phyloP scores from a whole-genome alignment of 148 eudicot genomes.

The Amaranthus palmeri region DNA sequence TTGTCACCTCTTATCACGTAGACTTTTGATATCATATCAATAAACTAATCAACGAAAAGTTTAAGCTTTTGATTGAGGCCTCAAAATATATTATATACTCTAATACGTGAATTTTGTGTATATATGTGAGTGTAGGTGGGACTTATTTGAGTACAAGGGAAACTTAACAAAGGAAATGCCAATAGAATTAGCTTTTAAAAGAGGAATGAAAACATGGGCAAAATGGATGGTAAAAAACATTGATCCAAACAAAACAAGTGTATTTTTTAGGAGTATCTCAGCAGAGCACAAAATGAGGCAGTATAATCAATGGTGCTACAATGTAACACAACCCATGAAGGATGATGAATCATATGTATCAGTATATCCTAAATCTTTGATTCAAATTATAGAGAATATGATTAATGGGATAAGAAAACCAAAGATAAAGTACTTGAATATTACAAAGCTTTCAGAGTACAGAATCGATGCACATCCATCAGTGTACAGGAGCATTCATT shows the following conservation, averaged over 20 bases:
- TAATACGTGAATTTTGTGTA: too few species aligned
- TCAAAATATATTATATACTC: too few species aligned
- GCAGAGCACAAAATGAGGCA: conserved; percentile 11
- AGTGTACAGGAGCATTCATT: conserved; percentile 4
- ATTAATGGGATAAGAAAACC: not conserved
- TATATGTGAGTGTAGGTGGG: conserved; percentile 33
- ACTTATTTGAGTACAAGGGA: conserved; percentile 28
- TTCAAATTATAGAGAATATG: conserved; percentile 24
- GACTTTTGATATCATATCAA: too few species aligned
- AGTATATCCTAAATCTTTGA: conserved; percentile 2
- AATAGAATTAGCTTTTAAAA: conserved; percentile 24
- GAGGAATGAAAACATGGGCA: conserved; percentile 44
- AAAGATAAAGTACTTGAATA: conserved; percentile 29
- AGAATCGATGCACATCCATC: conserved; percentile 37
- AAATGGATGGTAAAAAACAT: conserved; percentile 3
- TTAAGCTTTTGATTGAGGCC: too few species aligned
- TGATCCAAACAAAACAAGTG: conserved; percentile 5
- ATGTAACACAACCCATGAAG: conserved; percentile 2
- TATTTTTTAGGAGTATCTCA: conserved; percentile 22
- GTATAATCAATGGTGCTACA: conserved; percentile 15
- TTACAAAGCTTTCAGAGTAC: conserved; percentile 30
- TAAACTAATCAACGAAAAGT: too few species aligned
- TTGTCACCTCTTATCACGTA: too few species aligned
- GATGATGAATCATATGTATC: not conserved
- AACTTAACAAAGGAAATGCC: conserved; percentile 25